Evolutionary conservation across 75 land plant genomes (phyloP).

Genomic region (Cunninghamia lanceolata): DNA sequence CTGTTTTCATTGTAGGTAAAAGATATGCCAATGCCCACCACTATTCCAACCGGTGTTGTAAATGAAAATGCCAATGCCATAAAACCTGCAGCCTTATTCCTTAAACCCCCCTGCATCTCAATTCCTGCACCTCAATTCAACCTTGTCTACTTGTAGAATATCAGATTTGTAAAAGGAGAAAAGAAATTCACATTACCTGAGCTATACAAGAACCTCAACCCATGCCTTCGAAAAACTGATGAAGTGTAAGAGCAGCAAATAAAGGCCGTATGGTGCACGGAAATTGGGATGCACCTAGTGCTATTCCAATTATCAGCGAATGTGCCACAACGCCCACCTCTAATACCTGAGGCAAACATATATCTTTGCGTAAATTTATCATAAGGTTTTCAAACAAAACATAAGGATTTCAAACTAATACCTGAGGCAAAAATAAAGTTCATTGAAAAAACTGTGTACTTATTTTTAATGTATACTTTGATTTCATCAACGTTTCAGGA

Average conservation of each 20-base stretch:
- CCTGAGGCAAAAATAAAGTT: no score
- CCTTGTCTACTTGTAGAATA: not conserved
- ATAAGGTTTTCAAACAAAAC: no score
- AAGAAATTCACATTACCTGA: conserved; percentile 10
- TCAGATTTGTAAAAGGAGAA: no score
- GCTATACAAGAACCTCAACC: conserved; percentile 34
- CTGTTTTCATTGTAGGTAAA: conserved; percentile 28
- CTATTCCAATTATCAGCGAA: conserved; percentile 43
- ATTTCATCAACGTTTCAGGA: no score
- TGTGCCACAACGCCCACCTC: conserved; percentile 41
- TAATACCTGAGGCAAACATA: conserved; percentile 17
- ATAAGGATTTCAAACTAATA: no score
- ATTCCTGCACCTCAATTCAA: not conserved
- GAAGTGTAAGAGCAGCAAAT: conserved; percentile 33
- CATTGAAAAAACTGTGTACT: no score
- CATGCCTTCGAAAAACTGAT: conserved; percentile 44
- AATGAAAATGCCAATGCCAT: conserved; percentile 37
- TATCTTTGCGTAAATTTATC: not conserved
- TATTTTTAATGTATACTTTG: no score
- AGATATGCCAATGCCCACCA: conserved; percentile 35
- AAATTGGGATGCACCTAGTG: conserved; percentile 37
- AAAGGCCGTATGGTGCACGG: conserved; percentile 38
- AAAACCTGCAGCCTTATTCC: not conserved
- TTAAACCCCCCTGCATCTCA: conserved; percentile 19
- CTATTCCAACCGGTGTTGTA: conserved; percentile 45